phyloP scores from a whole-genome alignment of 2,329 filamentous ascomycete genomes.

The Helotiales sp. region DNA sequence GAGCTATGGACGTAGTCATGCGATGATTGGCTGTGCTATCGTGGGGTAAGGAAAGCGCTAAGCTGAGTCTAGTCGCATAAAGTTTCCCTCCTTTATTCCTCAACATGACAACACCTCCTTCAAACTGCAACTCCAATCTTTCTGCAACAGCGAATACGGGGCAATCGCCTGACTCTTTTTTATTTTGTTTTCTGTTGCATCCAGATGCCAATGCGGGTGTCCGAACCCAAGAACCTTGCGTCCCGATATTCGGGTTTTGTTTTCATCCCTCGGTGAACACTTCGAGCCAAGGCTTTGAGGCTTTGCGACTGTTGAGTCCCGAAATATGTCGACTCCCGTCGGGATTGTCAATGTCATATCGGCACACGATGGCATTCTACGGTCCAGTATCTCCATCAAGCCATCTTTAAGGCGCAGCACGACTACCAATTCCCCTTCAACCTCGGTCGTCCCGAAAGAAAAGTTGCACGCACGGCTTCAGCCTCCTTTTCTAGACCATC shows the following conservation, averaged over 20 bases:
- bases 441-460: slow-evolving; percentile 1
- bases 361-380: neutral
- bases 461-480: neutral
- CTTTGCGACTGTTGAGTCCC: too few species aligned
- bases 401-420: neutral
- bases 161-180: too few species aligned
- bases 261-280: too few species aligned
- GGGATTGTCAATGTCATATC: neutral
- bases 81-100: too few species aligned
- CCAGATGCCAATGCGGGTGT: too few species aligned
- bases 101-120: too few species aligned
- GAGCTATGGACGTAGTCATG: neutral
- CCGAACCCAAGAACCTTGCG: too few species aligned
- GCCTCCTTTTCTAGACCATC: neutral
- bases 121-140: neutral
- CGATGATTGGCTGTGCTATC: neutral
- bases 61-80: neutral
- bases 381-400: neutral
- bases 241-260: too few species aligned
- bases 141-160: neutral
- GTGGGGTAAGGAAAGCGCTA: slow-evolving; percentile 3
- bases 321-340: neutral
- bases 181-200: too few species aligned
- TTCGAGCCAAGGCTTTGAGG: too few species aligned
- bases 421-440: neutral